Evolutionary conservation across 306 rosid species (phyloP).

Genomic region (Sesbania bispinosa): DNA sequence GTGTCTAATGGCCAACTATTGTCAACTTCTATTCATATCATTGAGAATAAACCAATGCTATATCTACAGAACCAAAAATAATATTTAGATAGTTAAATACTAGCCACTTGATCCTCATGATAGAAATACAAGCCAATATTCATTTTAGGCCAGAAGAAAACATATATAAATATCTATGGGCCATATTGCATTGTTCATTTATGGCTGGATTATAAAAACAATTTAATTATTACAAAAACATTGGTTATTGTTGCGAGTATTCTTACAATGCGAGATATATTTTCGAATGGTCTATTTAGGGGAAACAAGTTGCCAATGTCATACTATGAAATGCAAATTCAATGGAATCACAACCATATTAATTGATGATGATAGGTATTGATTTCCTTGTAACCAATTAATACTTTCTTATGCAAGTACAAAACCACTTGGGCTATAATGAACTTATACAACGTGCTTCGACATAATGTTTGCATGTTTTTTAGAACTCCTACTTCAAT

Average conservation of each 20-base stretch:
- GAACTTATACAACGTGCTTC: too few species aligned
- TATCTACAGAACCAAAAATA: background rate
- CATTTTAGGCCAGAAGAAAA: background rate
- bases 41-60: background rate
- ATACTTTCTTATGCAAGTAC: background rate
- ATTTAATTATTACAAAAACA: background rate
- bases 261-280: background rate
- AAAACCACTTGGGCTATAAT: too few species aligned
- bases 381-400: background rate
- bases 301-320: background rate
- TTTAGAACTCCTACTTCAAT: background rate
- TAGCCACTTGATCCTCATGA: slow-evolving; percentile 48
- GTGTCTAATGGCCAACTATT: background rate
- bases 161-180: background rate
- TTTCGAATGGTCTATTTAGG: background rate
- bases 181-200: background rate
- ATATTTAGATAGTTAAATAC: background rate
- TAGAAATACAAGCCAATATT: slow-evolving; percentile 66
- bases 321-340: background rate
- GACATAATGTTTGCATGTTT: background rate
- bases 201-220: background rate
- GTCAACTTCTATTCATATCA: slow-evolving; percentile 10
- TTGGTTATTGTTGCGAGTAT: background rate
- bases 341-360: background rate
- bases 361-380: background rate